Evolutionary conservation across 495 filamentous ascomycete genomes (phyloP).

Genomic region (Zalerion maritima): DNA sequence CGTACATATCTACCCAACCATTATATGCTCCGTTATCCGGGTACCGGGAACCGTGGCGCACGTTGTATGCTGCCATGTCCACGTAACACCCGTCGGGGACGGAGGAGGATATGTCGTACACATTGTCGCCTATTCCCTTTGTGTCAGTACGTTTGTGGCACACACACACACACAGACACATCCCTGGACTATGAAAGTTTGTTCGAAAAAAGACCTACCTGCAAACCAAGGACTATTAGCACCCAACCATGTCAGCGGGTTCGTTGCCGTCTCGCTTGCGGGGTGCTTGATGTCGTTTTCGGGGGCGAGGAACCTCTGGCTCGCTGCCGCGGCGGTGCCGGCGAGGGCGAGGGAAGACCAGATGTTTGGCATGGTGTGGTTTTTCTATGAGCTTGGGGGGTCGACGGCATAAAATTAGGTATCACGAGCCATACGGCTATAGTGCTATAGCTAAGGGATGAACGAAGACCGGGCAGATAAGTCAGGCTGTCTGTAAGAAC

Average conservation of each 20-base stretch:
- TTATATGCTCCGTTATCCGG: constrained; percentile 39
- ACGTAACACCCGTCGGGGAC: constrained; percentile 36
- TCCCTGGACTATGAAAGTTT: neutral
- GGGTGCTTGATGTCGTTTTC: constrained; percentile 25
- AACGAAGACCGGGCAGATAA: no score
- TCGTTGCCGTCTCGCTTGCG: constrained; percentile 14
- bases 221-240: constrained; percentile 41
- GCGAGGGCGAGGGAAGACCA: no score
- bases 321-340: no score
- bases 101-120: constrained; percentile 32
- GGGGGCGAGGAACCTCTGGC: constrained; percentile 21
- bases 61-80: constrained; percentile 38
- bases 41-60: constrained; percentile 42
- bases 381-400: no score
- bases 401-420: no score
- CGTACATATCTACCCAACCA: constrained; percentile 32
- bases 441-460: no score
- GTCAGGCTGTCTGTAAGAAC: no score
- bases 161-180: neutral
- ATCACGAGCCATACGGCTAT: no score
- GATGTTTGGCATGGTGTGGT: no score
- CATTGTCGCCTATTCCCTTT: constrained; percentile 28
- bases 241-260: constrained; percentile 33
- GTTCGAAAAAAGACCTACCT: constrained; percentile 16
- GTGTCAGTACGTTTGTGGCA: constrained; percentile 1